Percentiles rank a stretch among this genome's conserved stretches.
Conservation (phyloP, 805 yeast genomes). For the Saccharomycopsis selenospora region DNA sequence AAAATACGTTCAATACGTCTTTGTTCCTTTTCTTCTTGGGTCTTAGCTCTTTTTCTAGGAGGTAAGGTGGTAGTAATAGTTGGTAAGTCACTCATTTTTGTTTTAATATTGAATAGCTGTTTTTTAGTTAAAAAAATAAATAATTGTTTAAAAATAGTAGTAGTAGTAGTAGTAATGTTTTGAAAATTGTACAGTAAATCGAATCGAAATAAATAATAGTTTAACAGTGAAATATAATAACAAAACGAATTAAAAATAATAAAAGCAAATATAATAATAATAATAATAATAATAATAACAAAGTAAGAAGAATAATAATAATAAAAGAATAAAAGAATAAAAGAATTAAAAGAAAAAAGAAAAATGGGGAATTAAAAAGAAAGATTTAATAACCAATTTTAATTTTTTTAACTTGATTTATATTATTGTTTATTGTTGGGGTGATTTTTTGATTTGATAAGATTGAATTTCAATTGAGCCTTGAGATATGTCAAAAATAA, state of each 20-base stretch:
- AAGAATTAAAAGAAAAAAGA: background rate
- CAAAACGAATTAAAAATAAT: background rate
- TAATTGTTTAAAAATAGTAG: too few relatives aligned
- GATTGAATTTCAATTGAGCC: too few relatives aligned
- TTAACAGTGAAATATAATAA: background rate
- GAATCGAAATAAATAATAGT: background rate
- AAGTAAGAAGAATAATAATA: background rate
- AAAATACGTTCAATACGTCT: constrained; percentile 87
- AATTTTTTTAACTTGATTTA: too few relatives aligned
- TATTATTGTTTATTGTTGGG: too few relatives aligned
- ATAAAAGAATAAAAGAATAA: background rate
- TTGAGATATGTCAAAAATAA: too few relatives aligned
- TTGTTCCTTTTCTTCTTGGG: constrained; percentile 95
- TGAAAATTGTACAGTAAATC: background rate
- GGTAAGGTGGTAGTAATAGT: constrained; percentile 52
- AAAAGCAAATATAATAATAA: background rate
- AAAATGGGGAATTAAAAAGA: background rate
- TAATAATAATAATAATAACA: background rate
- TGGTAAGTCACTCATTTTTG: constrained; percentile 20
- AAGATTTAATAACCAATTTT: too few relatives aligned
- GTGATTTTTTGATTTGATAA: too few relatives aligned
- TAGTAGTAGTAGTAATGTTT: background rate
- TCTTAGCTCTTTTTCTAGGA: constrained; percentile 94
- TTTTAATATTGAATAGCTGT: too few relatives aligned
- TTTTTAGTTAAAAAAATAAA: too few relatives aligned